Evolutionary conservation across 352 stramenopile genomes (phyloP), one percentile per base, ranked within the genome.

Genomic region (Phytophthora hybrid): DNA sequence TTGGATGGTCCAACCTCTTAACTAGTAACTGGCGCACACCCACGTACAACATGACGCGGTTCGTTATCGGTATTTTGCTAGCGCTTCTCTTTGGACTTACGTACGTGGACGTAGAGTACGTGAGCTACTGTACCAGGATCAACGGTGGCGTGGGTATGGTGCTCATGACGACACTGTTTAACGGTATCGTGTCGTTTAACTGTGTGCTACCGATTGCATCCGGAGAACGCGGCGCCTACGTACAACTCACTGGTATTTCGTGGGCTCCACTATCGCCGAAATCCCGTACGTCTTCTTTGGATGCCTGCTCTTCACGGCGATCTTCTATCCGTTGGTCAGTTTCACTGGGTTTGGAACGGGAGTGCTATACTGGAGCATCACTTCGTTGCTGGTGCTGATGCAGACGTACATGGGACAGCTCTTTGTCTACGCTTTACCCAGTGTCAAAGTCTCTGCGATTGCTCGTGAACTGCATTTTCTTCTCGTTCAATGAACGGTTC

Each of bases 221-320:
- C 6, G 92, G 97, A 56, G 88, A 75, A 85, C 59, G 83, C 75
- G 46, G 47, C 83, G 41, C 68, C 13, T n/a, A 98, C 97, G 70
- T 99, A 99, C 77, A 87, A 90, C 52, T 73, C 88, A 29, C 46
- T 89, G 91, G 70, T 96, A 98, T 70, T 88, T 87, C 26, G 63
- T 97, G 13, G 84, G 87, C 13, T 88, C 84, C 47, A 93, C 82
- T 13, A 29, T 98, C 23, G 80, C 84, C 14, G 95, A 98, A 82
- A 83, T 89, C 55, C 83, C 83, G 51, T 90, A 75, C 47, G 93
- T 64, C 74, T 77, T 85, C 37, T 62, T 76, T n/a, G 69, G 56
- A 7, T 67, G 59, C 10, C 31, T 79, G 8, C 7, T 83, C 19
- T 85, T 83, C 61, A 80, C 73, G 13, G 55, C 61, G 1, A 64